Base-by-base conservation (phyloP, 805 yeast genomes). In the Wickerhamiella sorbophila region DNA sequence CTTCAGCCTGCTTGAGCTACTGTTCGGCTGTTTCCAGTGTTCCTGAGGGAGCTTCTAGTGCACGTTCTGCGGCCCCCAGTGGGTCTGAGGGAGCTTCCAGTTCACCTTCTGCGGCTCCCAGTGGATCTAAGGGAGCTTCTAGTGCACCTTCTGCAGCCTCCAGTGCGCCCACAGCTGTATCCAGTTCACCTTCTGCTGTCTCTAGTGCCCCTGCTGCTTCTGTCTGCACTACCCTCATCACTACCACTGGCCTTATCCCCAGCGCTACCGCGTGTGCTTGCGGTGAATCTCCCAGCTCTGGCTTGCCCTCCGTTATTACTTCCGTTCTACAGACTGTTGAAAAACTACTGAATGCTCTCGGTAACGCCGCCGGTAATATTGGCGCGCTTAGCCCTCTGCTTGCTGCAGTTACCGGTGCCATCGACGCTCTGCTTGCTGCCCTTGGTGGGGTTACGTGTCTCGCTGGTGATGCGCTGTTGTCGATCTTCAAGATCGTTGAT, bases 301-400 rank as follows among this genome's bases (percentile, higher is more conserved):
- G 22, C 27, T 16, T 48, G 49, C n/a, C 49, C 49, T 19, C 45
- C 46, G 3, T 39, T 32, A 27, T 44, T 48, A 32, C 51, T 44
- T 44, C 31, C 37, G 35, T 26, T 39, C 14, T 48, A 43, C 48
- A 18, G 33, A 10, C 19, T n/a, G n/a, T n/a, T n/a, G n/a, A n/a
- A n/a, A n/a, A n/a, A n/a, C n/a, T n/a, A n/a, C 33, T 36, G 18
- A 20, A 22, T 16, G 5, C 37, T 21, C 17, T 44, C 15, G 15
- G 46, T 19, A 43, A 29, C 34, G 37, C 38, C 18, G 46, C 36
- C 21, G 35, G 29, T 17, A 15, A 34, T n/a, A 27, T 42, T 20
- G 26, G 16, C 14, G 41, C 45, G 26, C 29, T 47, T 19, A 18
- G 21, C n/a, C 5, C 4, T 4, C n/a, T 15, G 17, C 19, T 31